Percentiles rank a stretch among this genome's conserved stretches.
These are phyloP conservation scores for Patellifolia procumbens DNA, from an alignment of 179 eudicot species.

Conservation along the genomic window DNA sequence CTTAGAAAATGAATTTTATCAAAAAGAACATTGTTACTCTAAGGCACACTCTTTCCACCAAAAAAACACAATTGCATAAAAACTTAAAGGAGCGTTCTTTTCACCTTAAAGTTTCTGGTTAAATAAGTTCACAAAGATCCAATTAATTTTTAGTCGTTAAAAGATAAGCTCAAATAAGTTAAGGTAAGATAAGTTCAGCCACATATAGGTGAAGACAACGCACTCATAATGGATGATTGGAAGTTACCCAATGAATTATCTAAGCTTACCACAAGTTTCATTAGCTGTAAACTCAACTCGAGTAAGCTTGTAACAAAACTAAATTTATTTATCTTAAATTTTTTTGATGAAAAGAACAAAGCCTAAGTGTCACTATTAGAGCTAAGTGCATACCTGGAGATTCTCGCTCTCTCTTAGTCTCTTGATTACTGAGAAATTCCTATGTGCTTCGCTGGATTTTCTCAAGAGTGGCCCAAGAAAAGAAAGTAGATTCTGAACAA, in stretches of 20 bases:
- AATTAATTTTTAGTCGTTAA: no score
- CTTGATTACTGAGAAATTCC: conserved; percentile 85
- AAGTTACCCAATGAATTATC: neutral
- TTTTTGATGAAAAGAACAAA: neutral
- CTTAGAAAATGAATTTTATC: no score
- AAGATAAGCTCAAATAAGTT: no score
- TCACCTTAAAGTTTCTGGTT: no score
- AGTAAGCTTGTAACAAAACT: neutral
- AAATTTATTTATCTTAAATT: neutral
- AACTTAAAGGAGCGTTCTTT: no score
- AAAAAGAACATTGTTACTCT: no score
- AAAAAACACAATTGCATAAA: no score
- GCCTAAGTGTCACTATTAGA: neutral
- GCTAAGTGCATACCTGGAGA: conserved; percentile 72
- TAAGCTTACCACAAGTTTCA: neutral
- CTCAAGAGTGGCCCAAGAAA: conserved; percentile 92
- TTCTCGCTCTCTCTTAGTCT: conserved; percentile 90
- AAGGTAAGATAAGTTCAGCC: no score
- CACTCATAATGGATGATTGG: no score
- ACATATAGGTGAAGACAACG: no score
- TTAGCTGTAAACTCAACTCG: neutral
- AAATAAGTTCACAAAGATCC: no score
- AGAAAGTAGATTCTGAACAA: conserved; percentile 76
- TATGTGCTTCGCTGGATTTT: conserved; percentile 85
- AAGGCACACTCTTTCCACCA: no score